phyloP scores from a whole-genome alignment of 139 green algal genomes.

The Chlamydomonas schloesseri region DNA sequence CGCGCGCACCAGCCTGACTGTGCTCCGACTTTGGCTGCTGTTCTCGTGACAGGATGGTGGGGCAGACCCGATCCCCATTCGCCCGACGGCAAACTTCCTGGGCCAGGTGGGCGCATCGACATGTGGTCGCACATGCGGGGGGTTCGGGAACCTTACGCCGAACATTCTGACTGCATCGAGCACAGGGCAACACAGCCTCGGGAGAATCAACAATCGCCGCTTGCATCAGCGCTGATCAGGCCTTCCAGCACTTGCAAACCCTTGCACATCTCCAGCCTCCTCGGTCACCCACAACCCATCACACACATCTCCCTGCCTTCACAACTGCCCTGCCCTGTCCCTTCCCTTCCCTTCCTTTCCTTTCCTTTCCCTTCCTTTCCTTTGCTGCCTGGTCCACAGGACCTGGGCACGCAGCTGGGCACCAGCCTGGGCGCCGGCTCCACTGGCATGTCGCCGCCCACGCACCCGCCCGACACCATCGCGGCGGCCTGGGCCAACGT shows the following conservation, averaged over 20 bases:
- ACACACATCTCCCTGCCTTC: not conserved
- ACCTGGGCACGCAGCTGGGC: conserved; percentile 3
- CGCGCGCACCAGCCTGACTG: no score
- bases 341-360: not conserved
- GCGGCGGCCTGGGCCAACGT: conserved; percentile 23
- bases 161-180: not conserved
- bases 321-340: no score
- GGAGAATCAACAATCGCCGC: not conserved
- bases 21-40: not conserved
- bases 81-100: not conserved
- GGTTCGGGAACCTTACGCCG: no score
- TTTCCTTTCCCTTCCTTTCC: not conserved
- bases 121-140: not conserved
- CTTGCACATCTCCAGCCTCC: no score
- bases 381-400: not conserved
- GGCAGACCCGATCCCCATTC: conserved; percentile 30
- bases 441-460: not conserved
- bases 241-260: no score
- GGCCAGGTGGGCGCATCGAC: not conserved
- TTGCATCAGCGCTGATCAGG: not conserved
- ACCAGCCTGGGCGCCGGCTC: not conserved
- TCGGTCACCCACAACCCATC: no score
- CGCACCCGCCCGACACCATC: not conserved
- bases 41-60: not conserved
- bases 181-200: no score